Base-by-base conservation (phyloP, 345 rosid genomes). In the Trapa incisa region DNA sequence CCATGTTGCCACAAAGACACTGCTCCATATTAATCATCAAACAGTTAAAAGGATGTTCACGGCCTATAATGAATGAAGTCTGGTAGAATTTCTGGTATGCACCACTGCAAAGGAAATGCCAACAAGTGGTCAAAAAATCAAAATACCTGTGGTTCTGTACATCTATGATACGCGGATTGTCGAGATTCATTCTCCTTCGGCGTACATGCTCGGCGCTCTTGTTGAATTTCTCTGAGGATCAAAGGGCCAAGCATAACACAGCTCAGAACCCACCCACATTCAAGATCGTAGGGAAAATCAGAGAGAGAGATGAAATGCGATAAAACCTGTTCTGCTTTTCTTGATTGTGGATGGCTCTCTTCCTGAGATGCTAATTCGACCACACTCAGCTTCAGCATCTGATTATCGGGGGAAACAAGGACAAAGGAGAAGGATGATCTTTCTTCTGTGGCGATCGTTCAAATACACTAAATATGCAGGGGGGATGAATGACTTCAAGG, bases 1-100 rank as follows among this genome's bases (percentile, higher is more conserved):
- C 99, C 99, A 94, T 47, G 96, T 82, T 71, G 89, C 95, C 63
- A 86, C 94, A 65, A 94, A 94, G 77, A 94, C 75, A 66, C 97
- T 91, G 94, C 76, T 70, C 77, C 64, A 63, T 60, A n/a, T 33
- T 15, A 1, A 58, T 48, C 4, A 45, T 39, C 35, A 48, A 52
- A 35, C 5, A 71, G 22, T 48, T 36, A 22, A 15, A 12, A 47
- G 12, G 47, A 35, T n/a, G 70, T 52, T 53, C 8, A 35, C 42
- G 37, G 16, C 61, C 37, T 32, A 58, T 2, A 11, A 58, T n/a
- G 15, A 58, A 35, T 8, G 10, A 32, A 58, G 37, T 50, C 33
- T 7, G 37, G 37, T 58, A 1, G 38, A 32, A 11, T 58, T 58
- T 58, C 62, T 33, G 62, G 62, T n/a, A 29, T 22, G 38, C 37